Percentiles rank a stretch among this genome's conserved stretches.
Conservation (phyloP, 2,329 filamentous ascomycete species). For the Penicillium sp. region DNA sequence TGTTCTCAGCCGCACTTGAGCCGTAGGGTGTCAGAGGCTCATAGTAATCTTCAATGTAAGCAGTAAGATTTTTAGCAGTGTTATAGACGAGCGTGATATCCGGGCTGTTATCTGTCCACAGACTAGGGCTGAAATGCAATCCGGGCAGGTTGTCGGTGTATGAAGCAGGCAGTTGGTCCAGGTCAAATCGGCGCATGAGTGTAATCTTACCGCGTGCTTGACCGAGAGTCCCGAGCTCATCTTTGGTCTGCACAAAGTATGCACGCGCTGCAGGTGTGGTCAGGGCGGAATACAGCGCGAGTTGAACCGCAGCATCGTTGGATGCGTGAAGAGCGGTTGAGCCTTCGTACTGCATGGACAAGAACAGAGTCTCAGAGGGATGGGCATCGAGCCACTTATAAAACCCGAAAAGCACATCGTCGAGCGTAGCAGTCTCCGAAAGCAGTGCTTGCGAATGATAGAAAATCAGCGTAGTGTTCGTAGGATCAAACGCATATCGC, state of each 20-base stretch:
- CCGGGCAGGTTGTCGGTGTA: constrained; percentile 42
- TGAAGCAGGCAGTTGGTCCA: constrained; percentile 33
- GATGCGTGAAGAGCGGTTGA: constrained; percentile 16
- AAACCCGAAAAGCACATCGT: constrained; percentile 46
- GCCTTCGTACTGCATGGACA: constrained; percentile 48
- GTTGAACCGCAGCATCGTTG: constrained; percentile 37
- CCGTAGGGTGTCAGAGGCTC: constrained; percentile 30
- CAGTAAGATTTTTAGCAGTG: constrained; percentile 30
- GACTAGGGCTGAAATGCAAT: constrained; percentile 42
- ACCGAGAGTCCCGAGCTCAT: constrained; percentile 34
- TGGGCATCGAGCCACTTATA: constrained; percentile 49
- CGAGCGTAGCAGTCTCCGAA: constrained; percentile 42
- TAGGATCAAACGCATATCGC: constrained; percentile 47
- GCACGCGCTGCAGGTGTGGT: constrained; percentile 35
- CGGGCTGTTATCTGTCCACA: constrained; percentile 43
- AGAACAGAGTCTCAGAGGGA: constrained; percentile 42
- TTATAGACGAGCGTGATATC: constrained; percentile 45
- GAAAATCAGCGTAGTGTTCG: constrained; percentile 45
- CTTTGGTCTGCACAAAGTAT: constrained; percentile 39
- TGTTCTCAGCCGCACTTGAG: constrained; percentile 34
- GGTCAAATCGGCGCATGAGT: constrained; percentile 45
- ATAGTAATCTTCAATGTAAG: constrained; percentile 51
- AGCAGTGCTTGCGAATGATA: constrained; percentile 47
- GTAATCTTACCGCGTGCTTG: constrained; percentile 37
- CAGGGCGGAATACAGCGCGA: constrained; percentile 35